phyloP scores from a whole-genome alignment of 2,329 filamentous ascomycete genomes.

The Anthostomella pinea region DNA sequence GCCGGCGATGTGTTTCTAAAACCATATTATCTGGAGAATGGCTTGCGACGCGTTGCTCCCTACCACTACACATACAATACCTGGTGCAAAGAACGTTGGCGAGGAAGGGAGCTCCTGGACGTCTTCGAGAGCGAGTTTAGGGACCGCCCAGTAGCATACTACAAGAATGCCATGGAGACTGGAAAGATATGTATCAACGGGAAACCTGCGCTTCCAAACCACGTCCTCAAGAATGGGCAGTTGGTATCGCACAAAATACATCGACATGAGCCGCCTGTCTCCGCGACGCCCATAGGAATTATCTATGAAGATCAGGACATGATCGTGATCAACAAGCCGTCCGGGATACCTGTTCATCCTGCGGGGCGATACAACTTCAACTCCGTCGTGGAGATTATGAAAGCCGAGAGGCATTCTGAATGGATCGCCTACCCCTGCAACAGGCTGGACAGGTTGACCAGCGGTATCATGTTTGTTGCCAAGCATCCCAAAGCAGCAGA shows the following conservation, averaged over 20 bases:
- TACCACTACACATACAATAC: conserved; percentile 97
- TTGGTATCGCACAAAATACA: conserved; percentile 91
- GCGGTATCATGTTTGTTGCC: conserved; percentile 96
- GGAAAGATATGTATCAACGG: conserved; percentile 82
- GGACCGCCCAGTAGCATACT: conserved; percentile 83
- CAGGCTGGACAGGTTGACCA: conserved; percentile 88
- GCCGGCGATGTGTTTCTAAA: conserved; percentile 45
- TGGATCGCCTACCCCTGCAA: conserved; percentile 74
- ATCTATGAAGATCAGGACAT: conserved; percentile 91
- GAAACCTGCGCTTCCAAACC: conserved; percentile 62
- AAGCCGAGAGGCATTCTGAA: conserved; percentile 61
- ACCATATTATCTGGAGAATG: conserved; percentile 82
- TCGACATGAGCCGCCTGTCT: conserved; percentile 92
- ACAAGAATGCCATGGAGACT: conserved; percentile 75
- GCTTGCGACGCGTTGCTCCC: conserved; percentile 76
- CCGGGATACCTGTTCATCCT: conserved; percentile 91
- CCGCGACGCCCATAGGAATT: conserved; percentile 72
- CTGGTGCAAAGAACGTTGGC: conserved; percentile 91
- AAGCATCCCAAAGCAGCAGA: conserved; percentile 82
- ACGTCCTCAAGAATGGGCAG: conserved; percentile 82
- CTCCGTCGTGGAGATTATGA: conserved; percentile 89
- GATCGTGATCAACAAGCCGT: conserved; percentile 95
- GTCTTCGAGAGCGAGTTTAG: conserved; percentile 92
- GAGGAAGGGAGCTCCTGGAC: conserved; percentile 74
- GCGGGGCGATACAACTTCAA: conserved; percentile 96